Conservation (phyloP, 2,329 filamentous ascomycete species). For the Phialocephala subalpina region DNA sequence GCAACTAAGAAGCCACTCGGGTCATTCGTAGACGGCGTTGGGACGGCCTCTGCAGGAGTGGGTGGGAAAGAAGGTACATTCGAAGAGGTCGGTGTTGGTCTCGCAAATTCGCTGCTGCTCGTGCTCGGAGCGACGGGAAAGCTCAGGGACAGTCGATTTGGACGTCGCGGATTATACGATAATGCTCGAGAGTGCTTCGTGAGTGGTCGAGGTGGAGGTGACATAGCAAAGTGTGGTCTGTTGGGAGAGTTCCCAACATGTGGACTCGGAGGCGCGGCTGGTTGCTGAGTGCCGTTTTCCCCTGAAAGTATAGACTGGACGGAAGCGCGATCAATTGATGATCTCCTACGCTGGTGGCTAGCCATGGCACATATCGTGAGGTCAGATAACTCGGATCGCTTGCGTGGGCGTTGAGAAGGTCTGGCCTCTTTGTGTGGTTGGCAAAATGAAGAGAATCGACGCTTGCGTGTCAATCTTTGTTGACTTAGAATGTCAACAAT, state of each 20-base stretch:
- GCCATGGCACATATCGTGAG: slow-evolving; percentile 42
- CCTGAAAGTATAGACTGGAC: slow-evolving; percentile 43
- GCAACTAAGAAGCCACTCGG: slow-evolving; percentile 74
- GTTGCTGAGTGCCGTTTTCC: slow-evolving; percentile 26
- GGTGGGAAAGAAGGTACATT: slow-evolving; percentile 37
- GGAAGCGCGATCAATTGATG: slow-evolving; percentile 40
- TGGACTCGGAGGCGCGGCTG: slow-evolving; percentile 35
- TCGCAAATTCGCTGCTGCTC: slow-evolving; percentile 35
- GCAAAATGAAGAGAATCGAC: slow-evolving; percentile 32
- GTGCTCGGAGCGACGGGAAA: slow-evolving; percentile 43
- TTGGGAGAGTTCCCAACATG: slow-evolving; percentile 40
- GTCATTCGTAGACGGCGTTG: slow-evolving; percentile 40
- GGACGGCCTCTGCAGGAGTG: slow-evolving; percentile 35
- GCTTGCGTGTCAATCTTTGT: slow-evolving; percentile 30
- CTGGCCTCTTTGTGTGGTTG: slow-evolving; percentile 34
- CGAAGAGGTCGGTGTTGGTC: slow-evolving; percentile 42
- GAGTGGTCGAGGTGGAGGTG: slow-evolving; percentile 33
- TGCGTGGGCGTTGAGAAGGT: slow-evolving; percentile 33
- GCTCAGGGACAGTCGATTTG: slow-evolving; percentile 43
- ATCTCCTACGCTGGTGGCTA: slow-evolving; percentile 36
- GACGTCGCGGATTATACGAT: slow-evolving; percentile 39
- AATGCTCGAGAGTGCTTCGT: slow-evolving; percentile 36
- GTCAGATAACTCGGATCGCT: slow-evolving; percentile 30
- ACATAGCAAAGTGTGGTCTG: slow-evolving; percentile 36
- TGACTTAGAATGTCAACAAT: slow-evolving; percentile 36